phyloP scores from a whole-genome alignment of 1,284 basidiomycete genomes.

The Rhodotorula sp. region DNA sequence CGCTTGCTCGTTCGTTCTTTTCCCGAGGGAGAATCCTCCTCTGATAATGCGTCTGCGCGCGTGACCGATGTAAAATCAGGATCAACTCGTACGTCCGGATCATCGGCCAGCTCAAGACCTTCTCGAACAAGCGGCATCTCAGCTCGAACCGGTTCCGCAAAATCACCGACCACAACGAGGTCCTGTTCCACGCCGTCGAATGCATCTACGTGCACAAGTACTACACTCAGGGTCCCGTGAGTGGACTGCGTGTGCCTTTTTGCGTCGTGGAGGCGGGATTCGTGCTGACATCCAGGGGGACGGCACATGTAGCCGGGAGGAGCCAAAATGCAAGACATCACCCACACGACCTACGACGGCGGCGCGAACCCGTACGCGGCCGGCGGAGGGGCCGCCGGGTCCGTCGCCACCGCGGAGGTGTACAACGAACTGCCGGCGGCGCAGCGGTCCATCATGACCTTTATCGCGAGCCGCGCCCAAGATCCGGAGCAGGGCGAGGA shows the following conservation, averaged over 20 bases:
- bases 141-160: constrained; percentile 71
- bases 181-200: constrained; percentile 74
- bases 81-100: constrained; percentile 79
- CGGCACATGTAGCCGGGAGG: constrained; percentile 40
- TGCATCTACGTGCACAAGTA: constrained; percentile 56
- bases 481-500: constrained; percentile 26
- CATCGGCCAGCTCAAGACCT: constrained; percentile 83
- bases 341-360: constrained; percentile 15
- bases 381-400: not conserved
- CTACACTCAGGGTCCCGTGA: constrained; percentile 20
- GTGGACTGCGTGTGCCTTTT: not conserved
- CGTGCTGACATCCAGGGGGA: not conserved
- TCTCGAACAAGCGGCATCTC: constrained; percentile 78
- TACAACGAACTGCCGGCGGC: constrained; percentile 62
- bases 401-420: constrained; percentile 41
- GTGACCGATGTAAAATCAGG: constrained; percentile 51
- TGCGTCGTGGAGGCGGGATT: too few species aligned
- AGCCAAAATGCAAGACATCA: constrained; percentile 10
- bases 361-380: constrained; percentile 31
- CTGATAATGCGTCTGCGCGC: not conserved
- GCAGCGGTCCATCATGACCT: constrained; percentile 63
- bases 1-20: not conserved
- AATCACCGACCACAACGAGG: constrained; percentile 72
- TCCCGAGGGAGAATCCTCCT: not conserved
- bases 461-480: constrained; percentile 15